Percentiles rank a stretch among this genome's conserved stretches.
These are phyloP conservation scores for Boletus tomentosulus DNA, from an alignment of 768 basidiomycete species.

Conservation along the genomic window DNA sequence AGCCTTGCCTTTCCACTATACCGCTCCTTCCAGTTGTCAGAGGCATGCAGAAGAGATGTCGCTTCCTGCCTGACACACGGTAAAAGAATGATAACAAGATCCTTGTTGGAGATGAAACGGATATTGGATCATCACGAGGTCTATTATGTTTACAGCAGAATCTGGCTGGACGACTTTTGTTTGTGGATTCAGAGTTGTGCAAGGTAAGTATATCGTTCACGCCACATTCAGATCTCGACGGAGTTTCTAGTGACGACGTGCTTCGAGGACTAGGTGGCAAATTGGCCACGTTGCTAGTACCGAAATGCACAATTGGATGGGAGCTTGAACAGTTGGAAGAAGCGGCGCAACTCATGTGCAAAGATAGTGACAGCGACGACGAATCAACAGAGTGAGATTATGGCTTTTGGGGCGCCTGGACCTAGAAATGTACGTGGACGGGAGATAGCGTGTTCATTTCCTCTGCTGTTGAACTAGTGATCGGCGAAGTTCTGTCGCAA, in stretches of 20 bases:
- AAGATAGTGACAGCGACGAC: conserved; percentile 67
- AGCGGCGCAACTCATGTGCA: conserved; percentile 39
- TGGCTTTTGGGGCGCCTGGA: conserved; percentile 13
- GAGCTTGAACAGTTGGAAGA: conserved; percentile 64
- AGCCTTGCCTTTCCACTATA: conserved; percentile 74
- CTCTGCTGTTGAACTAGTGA: conserved; percentile 1
- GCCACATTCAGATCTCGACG: conserved; percentile 1
- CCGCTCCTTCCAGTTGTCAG: conserved; percentile 71
- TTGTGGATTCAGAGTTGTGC: conserved; percentile 72
- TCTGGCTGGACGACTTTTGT: conserved; percentile 84
- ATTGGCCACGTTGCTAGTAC: conserved; percentile 39
- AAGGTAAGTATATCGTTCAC: conserved; percentile 43
- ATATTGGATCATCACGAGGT: conserved; percentile 80
- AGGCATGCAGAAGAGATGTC: conserved; percentile 64
- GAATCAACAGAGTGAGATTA: conserved; percentile 37
- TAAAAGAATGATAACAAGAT: conserved; percentile 57
- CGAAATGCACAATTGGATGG: conserved; percentile 64
- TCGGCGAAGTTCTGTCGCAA: not conserved
- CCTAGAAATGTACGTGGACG: too few relatives aligned
- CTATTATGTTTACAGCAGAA: conserved; percentile 84
- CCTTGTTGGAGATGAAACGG: conserved; percentile 65
- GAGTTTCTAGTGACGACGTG: conserved; percentile 49
- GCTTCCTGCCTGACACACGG: conserved; percentile 55
- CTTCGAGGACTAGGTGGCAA: conserved; percentile 44
- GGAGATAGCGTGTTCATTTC: not conserved